Base-by-base conservation (phyloP, 257 asterid genomes). In the Solanum sitiens region DNA sequence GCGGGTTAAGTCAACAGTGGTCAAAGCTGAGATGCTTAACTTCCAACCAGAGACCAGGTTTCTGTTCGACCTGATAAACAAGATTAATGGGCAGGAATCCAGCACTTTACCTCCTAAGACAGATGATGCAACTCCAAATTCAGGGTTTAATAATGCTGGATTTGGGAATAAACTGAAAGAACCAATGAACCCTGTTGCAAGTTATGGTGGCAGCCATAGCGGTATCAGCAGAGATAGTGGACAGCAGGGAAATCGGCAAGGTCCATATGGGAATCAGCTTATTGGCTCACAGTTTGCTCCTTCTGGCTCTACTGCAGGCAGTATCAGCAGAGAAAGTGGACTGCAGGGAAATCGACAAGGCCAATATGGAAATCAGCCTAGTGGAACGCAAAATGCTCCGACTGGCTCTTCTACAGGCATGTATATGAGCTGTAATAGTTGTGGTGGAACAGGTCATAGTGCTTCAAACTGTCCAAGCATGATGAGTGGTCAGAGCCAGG, bases 1-100 rank as follows among this genome's bases (percentile, higher is more conserved):
- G 89, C 94, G 96, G 21, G 98, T 97, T 6, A 97, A 97, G 90
- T 95, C 98, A 15, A 97, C 98, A 6, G 92, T 94, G 40, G 96
- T 93, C 56, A 94, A 90, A 93, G 98, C 95, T 7, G 98, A 96
- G 88, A 94, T 89, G 91, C 56, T 94, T 68, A 92, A 95, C 87
- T 88, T 86, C 70, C 87, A 68, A 89, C 85, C 94, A 7, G 98
- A 94, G 83, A 93, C 98, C 39, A 91, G 87, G 87, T 88, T 83
- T 88, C 91, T 94, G 73, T 89, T 96, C 75, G 97, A 94, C 84
- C 44, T 87, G 44, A 83, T 93, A 14, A 89, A 94, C 39, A 95
- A 95, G 89, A 37, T 89, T 47, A 93, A 93, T 86, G 90, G 88
- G 77, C 94, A 84, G 67, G 93, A 90, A 61, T 85, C 83, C 0